Evolutionary conservation across 2,329 filamentous ascomycete genomes (phyloP).

Genomic region (Nannizzia gypsea): DNA sequence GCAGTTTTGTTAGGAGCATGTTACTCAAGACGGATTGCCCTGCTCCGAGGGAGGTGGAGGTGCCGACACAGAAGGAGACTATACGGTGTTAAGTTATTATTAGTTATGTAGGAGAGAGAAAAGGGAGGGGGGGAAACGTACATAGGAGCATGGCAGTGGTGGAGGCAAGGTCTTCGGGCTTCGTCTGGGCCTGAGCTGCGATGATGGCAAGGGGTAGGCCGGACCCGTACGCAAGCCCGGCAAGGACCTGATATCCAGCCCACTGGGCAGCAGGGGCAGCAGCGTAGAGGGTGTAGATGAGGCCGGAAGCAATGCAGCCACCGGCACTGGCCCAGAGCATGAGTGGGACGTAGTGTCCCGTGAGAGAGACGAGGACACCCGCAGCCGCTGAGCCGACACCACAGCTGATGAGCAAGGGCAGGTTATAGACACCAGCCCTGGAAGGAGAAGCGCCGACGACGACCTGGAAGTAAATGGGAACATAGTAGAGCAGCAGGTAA

Average conservation of each 20-base stretch:
- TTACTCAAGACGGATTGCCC: constrained; percentile 29
- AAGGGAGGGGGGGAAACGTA: neutral
- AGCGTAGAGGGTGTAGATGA: constrained; percentile 19
- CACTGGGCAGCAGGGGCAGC: constrained; percentile 15
- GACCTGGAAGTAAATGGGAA: constrained; percentile 32
- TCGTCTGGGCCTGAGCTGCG: constrained; percentile 14
- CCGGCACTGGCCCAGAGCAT: constrained; percentile 15
- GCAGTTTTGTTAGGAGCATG: constrained; percentile 10
- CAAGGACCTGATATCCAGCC: constrained; percentile 19
- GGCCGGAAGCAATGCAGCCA: constrained; percentile 19
- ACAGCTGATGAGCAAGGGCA: constrained; percentile 28
- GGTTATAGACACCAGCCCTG: constrained; percentile 22
- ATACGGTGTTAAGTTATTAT: constrained; percentile 19
- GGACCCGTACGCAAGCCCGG: constrained; percentile 16
- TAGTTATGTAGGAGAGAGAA: too few species aligned
- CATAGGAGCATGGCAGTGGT: constrained; percentile 20
- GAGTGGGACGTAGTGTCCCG: constrained; percentile 17
- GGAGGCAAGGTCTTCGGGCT: constrained; percentile 20
- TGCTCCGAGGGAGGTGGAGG: constrained; percentile 33
- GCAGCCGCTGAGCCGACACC: constrained; percentile 14
- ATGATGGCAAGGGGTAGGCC: constrained; percentile 15
- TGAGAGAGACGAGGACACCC: constrained; percentile 5
- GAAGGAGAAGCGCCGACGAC: constrained; percentile 31
- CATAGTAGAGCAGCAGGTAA: constrained; percentile 29
- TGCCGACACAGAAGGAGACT: constrained; percentile 24